Evolutionary conservation across 2,329 filamentous ascomycete genomes (phyloP).

Genomic region (Aspergillus uvarum): DNA sequence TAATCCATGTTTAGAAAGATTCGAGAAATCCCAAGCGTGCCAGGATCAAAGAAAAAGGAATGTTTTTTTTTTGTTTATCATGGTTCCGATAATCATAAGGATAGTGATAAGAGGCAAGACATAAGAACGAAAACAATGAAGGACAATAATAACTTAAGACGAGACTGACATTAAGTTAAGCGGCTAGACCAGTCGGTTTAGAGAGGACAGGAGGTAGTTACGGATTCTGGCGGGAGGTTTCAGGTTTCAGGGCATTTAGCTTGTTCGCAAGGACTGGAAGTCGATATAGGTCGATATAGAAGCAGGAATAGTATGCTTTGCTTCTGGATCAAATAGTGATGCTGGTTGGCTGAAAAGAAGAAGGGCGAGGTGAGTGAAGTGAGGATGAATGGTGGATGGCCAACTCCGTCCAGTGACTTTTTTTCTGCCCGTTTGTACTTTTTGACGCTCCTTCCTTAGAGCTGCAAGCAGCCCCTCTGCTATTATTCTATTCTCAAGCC

Average conservation of each 20-base stretch:
- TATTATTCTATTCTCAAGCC: no score
- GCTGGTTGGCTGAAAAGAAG: background rate
- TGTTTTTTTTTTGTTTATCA: slow-evolving; percentile 11
- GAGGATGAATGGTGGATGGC: background rate
- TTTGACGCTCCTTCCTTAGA: no score
- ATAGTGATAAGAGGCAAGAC: background rate
- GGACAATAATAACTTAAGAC: background rate
- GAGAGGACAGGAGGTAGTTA: no score
- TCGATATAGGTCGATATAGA: background rate
- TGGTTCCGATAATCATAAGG: background rate
- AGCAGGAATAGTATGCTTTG: no score
- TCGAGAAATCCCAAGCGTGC: background rate
- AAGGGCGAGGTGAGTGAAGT: background rate
- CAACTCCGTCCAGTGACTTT: background rate
- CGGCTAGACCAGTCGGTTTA: background rate
- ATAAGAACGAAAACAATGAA: background rate
- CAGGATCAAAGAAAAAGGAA: slow-evolving; percentile 4
- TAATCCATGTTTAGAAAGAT: background rate
- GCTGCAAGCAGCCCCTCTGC: no score
- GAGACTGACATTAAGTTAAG: background rate
- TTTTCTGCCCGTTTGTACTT: slow-evolving; percentile 6
- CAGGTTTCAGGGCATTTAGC: background rate
- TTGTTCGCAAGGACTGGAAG: background rate
- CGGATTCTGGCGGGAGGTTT: background rate
- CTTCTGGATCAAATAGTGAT: background rate